A percentile compares a stretch with the other conserved stretches of the same genome.
Conservation (phyloP, 2,329 filamentous ascomycete genomes). For the Camillea tinctor region DNA sequence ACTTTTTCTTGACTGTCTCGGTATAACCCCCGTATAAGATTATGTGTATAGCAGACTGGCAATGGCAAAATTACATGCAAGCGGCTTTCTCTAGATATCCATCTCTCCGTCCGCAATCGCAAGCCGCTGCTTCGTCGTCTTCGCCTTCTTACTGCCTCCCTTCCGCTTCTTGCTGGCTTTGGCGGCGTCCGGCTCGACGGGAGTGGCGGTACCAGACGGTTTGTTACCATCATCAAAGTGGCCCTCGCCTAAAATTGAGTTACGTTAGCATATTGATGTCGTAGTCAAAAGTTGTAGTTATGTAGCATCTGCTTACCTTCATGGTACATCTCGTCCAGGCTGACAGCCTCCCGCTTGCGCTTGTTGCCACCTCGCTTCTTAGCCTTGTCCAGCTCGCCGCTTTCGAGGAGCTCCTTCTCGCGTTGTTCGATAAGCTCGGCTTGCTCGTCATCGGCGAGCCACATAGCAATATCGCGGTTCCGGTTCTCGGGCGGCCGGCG, state of each 20-base stretch:
- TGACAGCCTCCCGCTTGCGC: constrained; percentile 58
- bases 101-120: constrained; percentile 64
- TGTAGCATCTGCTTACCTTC: constrained; percentile 84
- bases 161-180: constrained; percentile 55
- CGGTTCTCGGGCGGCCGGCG: constrained; percentile 83
- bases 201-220: constrained; percentile 81
- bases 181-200: constrained; percentile 54
- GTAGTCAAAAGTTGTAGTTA: not conserved
- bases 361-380: constrained; percentile 61
- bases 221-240: constrained; percentile 90
- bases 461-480: constrained; percentile 98
- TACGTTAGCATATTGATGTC: constrained; percentile 32
- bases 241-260: constrained; percentile 73
- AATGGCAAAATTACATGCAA: too few relatives aligned
- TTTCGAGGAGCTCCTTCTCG: constrained; percentile 81
- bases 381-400: constrained; percentile 63
- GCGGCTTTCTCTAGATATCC: constrained; percentile 30
- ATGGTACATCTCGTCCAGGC: constrained; percentile 97
- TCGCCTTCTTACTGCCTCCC: constrained; percentile 61
- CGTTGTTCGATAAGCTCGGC: constrained; percentile 90
- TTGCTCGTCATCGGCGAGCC: constrained; percentile 96
- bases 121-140: constrained; percentile 67
- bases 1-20: too few relatives aligned
- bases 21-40: too few relatives aligned
- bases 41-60: too few relatives aligned